Base-by-base conservation (phyloP, 139 green algal species). In the Tetraselmis chui region DNA sequence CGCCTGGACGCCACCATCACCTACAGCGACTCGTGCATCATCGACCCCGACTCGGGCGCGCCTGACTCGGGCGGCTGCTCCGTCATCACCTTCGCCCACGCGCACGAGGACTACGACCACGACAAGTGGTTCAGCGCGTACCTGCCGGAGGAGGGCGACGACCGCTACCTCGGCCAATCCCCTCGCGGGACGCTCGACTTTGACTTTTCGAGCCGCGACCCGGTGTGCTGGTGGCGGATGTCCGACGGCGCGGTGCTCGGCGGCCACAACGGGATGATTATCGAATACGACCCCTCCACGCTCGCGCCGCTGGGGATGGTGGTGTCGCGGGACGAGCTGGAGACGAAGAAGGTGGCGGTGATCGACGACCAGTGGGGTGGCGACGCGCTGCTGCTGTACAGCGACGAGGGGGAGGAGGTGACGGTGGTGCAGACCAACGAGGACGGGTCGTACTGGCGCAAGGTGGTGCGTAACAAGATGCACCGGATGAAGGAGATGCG, bases 401-500 rank as follows among this genome's bases (percentile, higher is more conserved):
- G 31, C 67, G 80, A 83, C 32, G 80, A 79, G 23, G 28, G 11
- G 58, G 59, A 75, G 2, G 32, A 83, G 29, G 80, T 78, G 23
- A 83, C 80, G 30, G 80, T 83, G 32, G 80, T 83, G 58, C 80
- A 83, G 80, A 58, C 80, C 32, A 83, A 83, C 80, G 80, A 83
- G 67, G 80, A 83, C 67, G 80, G 80, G 1, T 79, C 59, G 5
- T 83, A 83, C 80, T 83, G 80, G 80, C 32, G 80, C 32, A 83
- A 83, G 80, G 80, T 83, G n/a, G 80, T 83, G 31, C 80, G 80
- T 18, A 83, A 83, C 80, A 83, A 83, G 80, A 83, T 83, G 80
- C 59, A 83, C 80, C 32, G 80, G 5, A 83, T 83, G 80, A 32
- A 28, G 80, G 80, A 83, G 80, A 83, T 83, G 80, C 80, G 80